Conservation (phyloP, 345 rosid species). For the Hibiscus mutabilis region DNA sequence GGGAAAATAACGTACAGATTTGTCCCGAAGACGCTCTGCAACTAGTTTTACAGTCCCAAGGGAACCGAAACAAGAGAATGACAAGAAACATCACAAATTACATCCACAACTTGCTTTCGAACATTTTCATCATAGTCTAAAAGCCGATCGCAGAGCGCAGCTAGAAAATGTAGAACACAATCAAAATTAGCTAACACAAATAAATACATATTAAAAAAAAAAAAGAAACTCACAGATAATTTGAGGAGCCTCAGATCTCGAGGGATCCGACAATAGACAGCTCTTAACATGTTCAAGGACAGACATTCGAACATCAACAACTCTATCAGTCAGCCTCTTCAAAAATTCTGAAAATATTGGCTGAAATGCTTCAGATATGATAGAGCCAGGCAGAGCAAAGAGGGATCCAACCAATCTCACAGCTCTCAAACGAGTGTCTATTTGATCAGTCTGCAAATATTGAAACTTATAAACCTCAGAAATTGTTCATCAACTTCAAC, state of each 20-base stretch:
- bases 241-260: slow-evolving; percentile 69
- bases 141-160: slow-evolving; percentile 91
- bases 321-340: slow-evolving; percentile 93
- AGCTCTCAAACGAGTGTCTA: slow-evolving; percentile 80
- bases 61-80: slow-evolving; percentile 59
- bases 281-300: slow-evolving; percentile 83
- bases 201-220: slow-evolving; percentile 8
- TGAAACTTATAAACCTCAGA: slow-evolving; percentile 21
- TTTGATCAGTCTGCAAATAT: slow-evolving; percentile 72
- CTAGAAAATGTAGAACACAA: slow-evolving; percentile 34
- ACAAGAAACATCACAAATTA: slow-evolving; percentile 75
- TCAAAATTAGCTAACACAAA: slow-evolving; percentile 15
- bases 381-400: slow-evolving; percentile 65
- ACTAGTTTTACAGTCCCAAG: slow-evolving; percentile 66
- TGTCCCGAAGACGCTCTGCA: slow-evolving; percentile 91
- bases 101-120: slow-evolving; percentile 90
- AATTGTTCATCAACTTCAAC: slow-evolving; percentile 1
- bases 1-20: slow-evolving; percentile 58
- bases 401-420: slow-evolving; percentile 84
- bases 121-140: slow-evolving; percentile 96
- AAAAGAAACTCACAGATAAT: slow-evolving; percentile 53
- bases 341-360: slow-evolving; percentile 84
- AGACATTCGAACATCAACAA: slow-evolving; percentile 71
- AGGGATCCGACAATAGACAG: slow-evolving; percentile 69
- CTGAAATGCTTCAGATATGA: slow-evolving; percentile 60